Conservation (phyloP, 352 stramenopile genomes). For the Pythium oligandrum region DNA sequence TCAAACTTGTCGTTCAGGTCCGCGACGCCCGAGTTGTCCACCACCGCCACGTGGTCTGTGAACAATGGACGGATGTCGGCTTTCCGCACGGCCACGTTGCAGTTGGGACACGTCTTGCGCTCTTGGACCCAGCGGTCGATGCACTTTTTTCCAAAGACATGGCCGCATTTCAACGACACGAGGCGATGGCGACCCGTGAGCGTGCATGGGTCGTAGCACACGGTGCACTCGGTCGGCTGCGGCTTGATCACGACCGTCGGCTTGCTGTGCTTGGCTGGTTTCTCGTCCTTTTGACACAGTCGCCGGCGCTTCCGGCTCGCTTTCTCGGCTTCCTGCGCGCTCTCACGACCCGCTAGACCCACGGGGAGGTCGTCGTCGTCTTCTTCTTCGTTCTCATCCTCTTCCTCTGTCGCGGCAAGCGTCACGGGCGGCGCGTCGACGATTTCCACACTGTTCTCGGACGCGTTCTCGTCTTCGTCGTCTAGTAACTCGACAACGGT, state of each 20-base stretch:
- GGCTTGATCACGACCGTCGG: conserved; percentile 28
- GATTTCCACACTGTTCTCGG: too few relatives aligned
- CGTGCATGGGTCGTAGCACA: conserved; percentile 72
- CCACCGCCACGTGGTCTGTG: conserved; percentile 65
- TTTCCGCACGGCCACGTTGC: conserved; percentile 38
- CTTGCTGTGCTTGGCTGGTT: conserved; percentile 4
- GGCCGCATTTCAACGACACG: conserved; percentile 67
- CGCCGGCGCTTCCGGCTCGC: conserved; percentile 9
- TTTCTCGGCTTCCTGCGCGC: neutral
- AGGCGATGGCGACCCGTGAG: conserved; percentile 55
- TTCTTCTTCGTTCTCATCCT: conserved; percentile 7
- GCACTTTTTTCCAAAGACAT: conserved; percentile 70
- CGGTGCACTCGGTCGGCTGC: conserved; percentile 63
- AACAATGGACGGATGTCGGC: conserved; percentile 58
- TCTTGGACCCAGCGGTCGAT: conserved; percentile 72
- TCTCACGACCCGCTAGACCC: neutral
- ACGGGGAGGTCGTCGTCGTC: conserved; percentile 1
- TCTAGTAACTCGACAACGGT: conserved; percentile 3
- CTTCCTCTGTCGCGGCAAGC: neutral
- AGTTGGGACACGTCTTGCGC: conserved; percentile 64
- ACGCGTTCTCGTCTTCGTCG: conserved; percentile 1
- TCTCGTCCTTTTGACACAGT: neutral
- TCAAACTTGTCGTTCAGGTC: conserved; percentile 57
- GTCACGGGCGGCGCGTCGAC: conserved; percentile 4
- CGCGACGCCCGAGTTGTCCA: conserved; percentile 67